A percentile compares a stretch with the other conserved stretches of the same genome.
phyloP scores from a whole-genome alignment of 2,329 filamentous ascomycete genomes.

The Rhexocercosporidium sp. region DNA sequence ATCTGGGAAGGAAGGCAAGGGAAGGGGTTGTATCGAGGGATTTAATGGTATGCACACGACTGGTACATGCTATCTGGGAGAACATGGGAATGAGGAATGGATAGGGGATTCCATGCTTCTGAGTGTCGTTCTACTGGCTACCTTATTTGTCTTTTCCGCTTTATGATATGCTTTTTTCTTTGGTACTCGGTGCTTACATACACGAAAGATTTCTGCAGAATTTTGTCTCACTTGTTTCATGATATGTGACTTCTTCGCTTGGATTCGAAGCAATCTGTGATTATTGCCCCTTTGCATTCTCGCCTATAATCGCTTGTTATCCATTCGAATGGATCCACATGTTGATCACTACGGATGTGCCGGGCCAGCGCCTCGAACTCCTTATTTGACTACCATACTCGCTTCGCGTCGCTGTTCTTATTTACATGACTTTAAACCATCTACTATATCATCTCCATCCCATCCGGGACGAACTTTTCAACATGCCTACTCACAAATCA shows the following conservation, averaged over 20 bases:
- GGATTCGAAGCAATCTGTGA: not conserved
- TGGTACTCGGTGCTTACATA: conserved; percentile 5
- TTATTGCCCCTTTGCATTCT: not conserved
- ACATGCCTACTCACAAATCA: too few relatives aligned
- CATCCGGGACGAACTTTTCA: too few relatives aligned
- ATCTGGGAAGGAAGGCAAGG: not conserved
- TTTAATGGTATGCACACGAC: conserved; percentile 17
- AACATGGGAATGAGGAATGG: conserved; percentile 15
- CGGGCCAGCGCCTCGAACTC: not conserved
- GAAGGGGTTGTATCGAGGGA: conserved; percentile 7
- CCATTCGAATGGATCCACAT: too few relatives aligned
- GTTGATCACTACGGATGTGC: not conserved
- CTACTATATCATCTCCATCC: too few relatives aligned
- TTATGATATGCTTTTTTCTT: conserved; percentile 9
- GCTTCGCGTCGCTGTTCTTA: not conserved
- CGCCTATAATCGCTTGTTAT: not conserved
- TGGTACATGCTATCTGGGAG: conserved; percentile 26
- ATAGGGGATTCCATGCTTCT: conserved; percentile 15
- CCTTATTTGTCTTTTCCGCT: not conserved
- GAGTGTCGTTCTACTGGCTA: conserved; percentile 14
- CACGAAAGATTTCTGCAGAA: conserved; percentile 3
- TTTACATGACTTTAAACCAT: not conserved
- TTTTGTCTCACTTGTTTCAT: not conserved
- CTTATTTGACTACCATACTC: not conserved
- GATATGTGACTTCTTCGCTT: conserved; percentile 1